Evolutionary conservation across 139 green algal genomes (phyloP).

Genomic region (Chloropicon primus): DNA sequence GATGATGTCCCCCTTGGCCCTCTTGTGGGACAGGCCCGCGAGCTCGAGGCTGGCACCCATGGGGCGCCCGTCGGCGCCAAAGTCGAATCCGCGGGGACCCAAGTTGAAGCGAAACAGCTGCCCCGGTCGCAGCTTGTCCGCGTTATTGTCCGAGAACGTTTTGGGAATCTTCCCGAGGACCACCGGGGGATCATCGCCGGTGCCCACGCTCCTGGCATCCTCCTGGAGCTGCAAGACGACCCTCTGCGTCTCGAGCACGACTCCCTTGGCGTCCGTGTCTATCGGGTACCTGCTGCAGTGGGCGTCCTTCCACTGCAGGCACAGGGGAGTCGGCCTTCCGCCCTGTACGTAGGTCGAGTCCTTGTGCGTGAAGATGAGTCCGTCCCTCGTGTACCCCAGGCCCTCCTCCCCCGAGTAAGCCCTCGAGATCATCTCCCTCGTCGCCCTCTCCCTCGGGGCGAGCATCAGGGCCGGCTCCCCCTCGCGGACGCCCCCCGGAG

Average conservation of each 20-base stretch:
- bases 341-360: constrained; percentile 59
- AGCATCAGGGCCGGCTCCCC: too few relatives aligned
- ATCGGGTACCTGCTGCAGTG: constrained; percentile 51
- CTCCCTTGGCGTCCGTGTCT: constrained; percentile 45
- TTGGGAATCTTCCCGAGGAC: constrained; percentile 45
- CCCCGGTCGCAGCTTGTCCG: background rate
- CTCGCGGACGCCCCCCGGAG: background rate
- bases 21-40: background rate
- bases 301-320: constrained; percentile 81
- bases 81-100: background rate
- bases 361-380: constrained; percentile 59
- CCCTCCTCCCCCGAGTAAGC: background rate
- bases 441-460: background rate
- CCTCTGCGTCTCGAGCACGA: constrained; percentile 26
- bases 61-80: background rate
- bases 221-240: constrained; percentile 21
- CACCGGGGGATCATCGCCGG: constrained; percentile 55
- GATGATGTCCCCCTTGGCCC: background rate
- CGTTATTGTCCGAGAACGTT: constrained; percentile 7
- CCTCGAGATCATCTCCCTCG: background rate
- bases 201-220: constrained; percentile 40
- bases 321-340: constrained; percentile 39
- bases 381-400: constrained; percentile 51
- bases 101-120: background rate
- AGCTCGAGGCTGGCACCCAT: background rate